Evolutionary conservation across 306 rosid species (phyloP), one percentile per base, ranked within the genome.

Genomic region (Trifolium fragiferum): DNA sequence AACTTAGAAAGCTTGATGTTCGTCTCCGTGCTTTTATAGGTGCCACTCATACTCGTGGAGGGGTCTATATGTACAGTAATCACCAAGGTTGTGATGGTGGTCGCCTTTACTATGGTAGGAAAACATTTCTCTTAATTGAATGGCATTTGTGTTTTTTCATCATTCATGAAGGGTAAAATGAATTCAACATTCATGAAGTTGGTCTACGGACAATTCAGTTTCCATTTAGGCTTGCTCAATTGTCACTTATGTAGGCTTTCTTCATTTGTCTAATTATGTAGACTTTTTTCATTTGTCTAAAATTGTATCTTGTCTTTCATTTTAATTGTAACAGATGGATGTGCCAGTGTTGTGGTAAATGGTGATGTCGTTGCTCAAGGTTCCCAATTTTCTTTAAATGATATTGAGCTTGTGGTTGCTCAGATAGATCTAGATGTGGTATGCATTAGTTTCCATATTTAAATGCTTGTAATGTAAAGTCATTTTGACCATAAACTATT

Each of bases 71-170:
- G 81, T 94, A 94, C 75, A 90, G 99, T 85, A 94, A 94, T 79
- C 98, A 85, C 7, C 98, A 92, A 83, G 98, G 99, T 49, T 92
- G 99, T 64, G 99, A 94, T 50, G 99, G 98, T 3, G 92, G 95
- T 33, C 98, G 99, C 57, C 98, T 94, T 78, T 94, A 94, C 83
- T 94, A 88, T 57, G 99, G 99, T 94, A 86, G 16, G 41, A 55
- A 57, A 50, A 40, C 4, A 44, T 49, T 78, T 15, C 18, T 47
- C 47, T 75, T 59, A 16, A 27, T 55, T 68, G 18, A 49, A 10
- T 58, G 15, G 8, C 59, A 21, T 64, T 64, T 59, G 16, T 58
- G n/a, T 18, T 20, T 50, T 74, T 78, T 57, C 14, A 13, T 30
- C 15, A 37, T 66, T 77, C 32, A 18, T 43, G 53, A 14, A 69